These are phyloP conservation scores for Botrytis deweyae DNA, from an alignment of 2,329 filamentous ascomycete genomes.

Conservation along the genomic window DNA sequence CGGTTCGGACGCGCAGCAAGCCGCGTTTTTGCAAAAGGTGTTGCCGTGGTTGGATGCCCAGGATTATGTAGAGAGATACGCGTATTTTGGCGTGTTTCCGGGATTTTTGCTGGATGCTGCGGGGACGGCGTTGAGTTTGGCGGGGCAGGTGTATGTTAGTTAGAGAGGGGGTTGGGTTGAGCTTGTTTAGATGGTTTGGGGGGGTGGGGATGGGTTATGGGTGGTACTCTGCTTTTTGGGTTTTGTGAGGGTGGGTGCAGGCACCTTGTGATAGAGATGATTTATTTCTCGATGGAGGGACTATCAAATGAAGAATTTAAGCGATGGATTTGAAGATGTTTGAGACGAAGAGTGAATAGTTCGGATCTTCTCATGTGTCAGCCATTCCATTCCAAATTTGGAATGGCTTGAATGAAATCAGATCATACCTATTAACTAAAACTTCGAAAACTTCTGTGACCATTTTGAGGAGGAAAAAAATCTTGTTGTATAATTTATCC, in stretches of 20 bases:
- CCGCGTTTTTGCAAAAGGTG: slow-evolving; percentile 43
- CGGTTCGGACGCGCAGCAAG: slow-evolving; percentile 38
- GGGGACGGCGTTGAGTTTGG: slow-evolving; percentile 25
- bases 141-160: slow-evolving; percentile 26
- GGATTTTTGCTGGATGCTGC: slow-evolving; percentile 36
- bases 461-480: not conserved
- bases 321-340: not conserved
- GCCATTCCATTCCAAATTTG: not conserved
- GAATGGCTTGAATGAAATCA: not conserved
- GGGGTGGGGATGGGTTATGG: not conserved
- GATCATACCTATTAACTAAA: not conserved
- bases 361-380: not conserved
- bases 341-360: not conserved
- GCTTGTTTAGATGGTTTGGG: not conserved
- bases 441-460: not conserved
- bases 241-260: not conserved
- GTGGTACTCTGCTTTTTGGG: not conserved
- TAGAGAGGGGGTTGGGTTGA: not conserved
- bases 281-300: not conserved
- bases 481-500: not conserved
- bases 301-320: not conserved
- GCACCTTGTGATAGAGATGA: not conserved
- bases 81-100: slow-evolving; percentile 40
- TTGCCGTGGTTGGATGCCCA: slow-evolving; percentile 46
- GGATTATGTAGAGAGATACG: slow-evolving; percentile 43